Evolutionary conservation across 306 rosid genomes (phyloP), one percentile per base, ranked within the genome.

Genomic region (Cajanus cajan): DNA sequence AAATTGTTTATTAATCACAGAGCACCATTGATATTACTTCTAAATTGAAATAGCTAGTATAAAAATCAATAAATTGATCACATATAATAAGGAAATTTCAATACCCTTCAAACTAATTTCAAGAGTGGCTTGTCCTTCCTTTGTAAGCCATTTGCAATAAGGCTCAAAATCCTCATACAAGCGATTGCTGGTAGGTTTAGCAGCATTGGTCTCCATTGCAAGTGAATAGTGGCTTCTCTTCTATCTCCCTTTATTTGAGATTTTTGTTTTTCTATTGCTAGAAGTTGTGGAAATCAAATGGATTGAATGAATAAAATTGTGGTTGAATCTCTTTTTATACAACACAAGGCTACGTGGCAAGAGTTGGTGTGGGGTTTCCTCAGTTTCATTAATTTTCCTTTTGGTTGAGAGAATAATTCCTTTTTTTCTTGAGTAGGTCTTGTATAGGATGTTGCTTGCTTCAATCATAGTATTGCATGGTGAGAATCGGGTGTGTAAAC

Each of bases 111-210:
- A 64, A 73, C 81, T 79, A 71, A 91, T 33, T 15, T 83, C 82
- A 62, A 91, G 76, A 39, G 2, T 79, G 2, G 68, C 77, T 10
- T 8, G 70, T 21, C 77, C 82, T 64, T 73, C 84, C 10, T 83
- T 39, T 44, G 54, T 37, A 14, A 58, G 37, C 89, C 88, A 86
- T 78, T 81, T 82, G 79, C 93, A 87, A 48, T 41, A 84, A 66
- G 96, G 96, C 41, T 91, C 93, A 55, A 90, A 89, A 68, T 78
- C 87, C 70, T 85, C 80, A 34, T 87, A 86, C 73, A 14, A 13
- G 44, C 74, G 88, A 15, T 78, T 54, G 57, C 44, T 37, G 14
- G 70, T 19, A 36, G 77, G 64, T 74, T 39, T 76, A 37, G 22
- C 47, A n/a, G 31, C 80, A 44, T 75, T 86, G n/a, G 68, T 68